Base-by-base conservation (phyloP, 352 stramenopile species). In the Phytophthora hibernalis region DNA sequence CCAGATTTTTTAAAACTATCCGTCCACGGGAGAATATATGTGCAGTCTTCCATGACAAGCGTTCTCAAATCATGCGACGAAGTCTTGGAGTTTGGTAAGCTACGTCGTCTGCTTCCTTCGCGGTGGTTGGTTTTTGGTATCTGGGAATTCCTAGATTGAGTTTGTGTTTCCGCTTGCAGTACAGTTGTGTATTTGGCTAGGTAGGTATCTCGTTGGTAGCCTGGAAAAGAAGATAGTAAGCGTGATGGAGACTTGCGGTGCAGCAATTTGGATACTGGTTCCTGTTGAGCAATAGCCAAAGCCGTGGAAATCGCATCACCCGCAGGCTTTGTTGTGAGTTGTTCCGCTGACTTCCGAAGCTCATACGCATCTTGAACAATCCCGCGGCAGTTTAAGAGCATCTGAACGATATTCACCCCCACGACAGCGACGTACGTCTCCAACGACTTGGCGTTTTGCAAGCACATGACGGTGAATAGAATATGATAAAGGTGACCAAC, bases 391-490 rank as follows among this genome's bases (percentile, higher is more conserved):
- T 72, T 76, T 18, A 68, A 38, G 4, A 72, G 20, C 68, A 76
- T 76, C 15, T 80, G 68, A 1, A 43, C 12, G 1, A 64, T 44
- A 33, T 73, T 71, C 40, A 78, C 56, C 1, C 16, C 37, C 18
- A 76, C 22, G n/a, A 83, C 18, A 13, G 75, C 43, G 0, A 37
- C 35, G 18, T 80, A 62, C 1, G 66, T 75, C 6, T 67, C 50
- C 1, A 55, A 22, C 1, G 77, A 82, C 44, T 80, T 79, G 16
- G 74, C 47, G 16, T 68, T 78, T 40, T 86, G 74, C 1, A 86
- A 52, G 22, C 65, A 83, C 64, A 61, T 72, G 21, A 52, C 70
- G 0, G 65, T 66, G 38, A 85, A 85, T 8, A 83, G 45, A 9
- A 74, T 47, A 49, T 86, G 77, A 59, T 79, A 83, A 0, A 82